phyloP scores from a whole-genome alignment of 2,329 filamentous ascomycete genomes.

The Colletotrichum sp. region DNA sequence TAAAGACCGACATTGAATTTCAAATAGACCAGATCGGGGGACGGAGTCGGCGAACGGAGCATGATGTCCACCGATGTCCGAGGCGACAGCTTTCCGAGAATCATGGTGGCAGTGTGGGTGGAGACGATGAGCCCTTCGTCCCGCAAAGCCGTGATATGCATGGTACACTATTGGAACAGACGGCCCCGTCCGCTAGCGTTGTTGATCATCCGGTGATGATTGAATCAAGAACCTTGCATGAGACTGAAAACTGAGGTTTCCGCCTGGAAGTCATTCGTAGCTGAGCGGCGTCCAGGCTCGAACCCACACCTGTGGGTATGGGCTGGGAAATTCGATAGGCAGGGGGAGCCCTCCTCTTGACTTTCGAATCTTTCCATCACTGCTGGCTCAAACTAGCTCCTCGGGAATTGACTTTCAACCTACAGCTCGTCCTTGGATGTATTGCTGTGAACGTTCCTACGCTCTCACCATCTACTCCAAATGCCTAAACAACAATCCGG shows the following conservation, averaged over 20 bases:
- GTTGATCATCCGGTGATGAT: neutral
- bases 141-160: neutral
- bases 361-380: neutral
- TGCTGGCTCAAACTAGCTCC: neutral
- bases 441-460: neutral
- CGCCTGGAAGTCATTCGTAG: neutral
- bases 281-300: neutral
- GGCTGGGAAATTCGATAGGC: neutral
- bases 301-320: neutral
- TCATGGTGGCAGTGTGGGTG: neutral
- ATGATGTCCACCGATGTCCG: neutral
- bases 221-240: neutral
- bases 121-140: neutral
- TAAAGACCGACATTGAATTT: neutral
- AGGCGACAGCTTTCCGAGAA: neutral
- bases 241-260: neutral
- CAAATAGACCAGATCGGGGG: neutral
- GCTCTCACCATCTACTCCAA: neutral
- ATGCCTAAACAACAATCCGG: neutral
- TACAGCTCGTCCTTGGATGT: neutral
- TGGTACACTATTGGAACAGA: neutral
- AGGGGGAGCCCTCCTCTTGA: neutral
- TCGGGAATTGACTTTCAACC: neutral
- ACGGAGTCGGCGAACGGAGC: neutral
- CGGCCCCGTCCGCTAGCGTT: neutral